Evolutionary conservation across 2,329 filamentous ascomycete genomes (phyloP).

Genomic region (Parastagonospora nodorum): DNA sequence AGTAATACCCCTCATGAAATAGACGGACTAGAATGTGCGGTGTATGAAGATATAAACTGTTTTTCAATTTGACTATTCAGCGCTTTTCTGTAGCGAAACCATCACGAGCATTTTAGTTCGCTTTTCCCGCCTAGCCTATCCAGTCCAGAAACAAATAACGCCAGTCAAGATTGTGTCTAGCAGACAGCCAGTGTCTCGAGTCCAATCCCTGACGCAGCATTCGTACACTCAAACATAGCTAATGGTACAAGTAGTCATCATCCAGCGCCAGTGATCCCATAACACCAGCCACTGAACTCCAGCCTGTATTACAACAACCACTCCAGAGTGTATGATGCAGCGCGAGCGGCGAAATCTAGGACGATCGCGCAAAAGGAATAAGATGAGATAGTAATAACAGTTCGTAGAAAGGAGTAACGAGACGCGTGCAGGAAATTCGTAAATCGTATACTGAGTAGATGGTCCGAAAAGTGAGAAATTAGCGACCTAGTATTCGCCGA

Average conservation of each 20-base stretch:
- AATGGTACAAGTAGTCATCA: constrained; percentile 31
- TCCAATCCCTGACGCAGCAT: constrained; percentile 19
- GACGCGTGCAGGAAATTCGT: constrained; percentile 36
- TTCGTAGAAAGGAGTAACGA: constrained; percentile 29
- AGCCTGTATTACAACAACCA: constrained; percentile 29
- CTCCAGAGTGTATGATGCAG: constrained; percentile 34
- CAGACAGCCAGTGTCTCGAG: constrained; percentile 36
- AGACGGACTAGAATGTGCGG: neutral
- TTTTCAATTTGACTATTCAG: constrained; percentile 32
- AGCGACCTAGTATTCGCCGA: constrained; percentile 68
- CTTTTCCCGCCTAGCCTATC: constrained; percentile 2
- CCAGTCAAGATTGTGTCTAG: constrained; percentile 24
- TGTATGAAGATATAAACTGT: constrained; percentile 28
- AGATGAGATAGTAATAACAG: constrained; percentile 20
- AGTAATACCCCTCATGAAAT: no score
- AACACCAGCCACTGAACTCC: constrained; percentile 31
- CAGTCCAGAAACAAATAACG: constrained; percentile 11
- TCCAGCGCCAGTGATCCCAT: constrained; percentile 20
- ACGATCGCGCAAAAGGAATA: constrained; percentile 25
- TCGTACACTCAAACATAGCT: constrained; percentile 26
- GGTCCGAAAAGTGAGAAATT: neutral
- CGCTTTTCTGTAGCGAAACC: constrained; percentile 30
- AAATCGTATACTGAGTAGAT: constrained; percentile 27
- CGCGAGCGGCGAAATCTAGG: constrained; percentile 41
- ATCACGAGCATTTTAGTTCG: constrained; percentile 8